These are phyloP conservation scores for Volvariella volvacea DNA, from an alignment of 1,284 basidiomycete species.

Conservation along the genomic window DNA sequence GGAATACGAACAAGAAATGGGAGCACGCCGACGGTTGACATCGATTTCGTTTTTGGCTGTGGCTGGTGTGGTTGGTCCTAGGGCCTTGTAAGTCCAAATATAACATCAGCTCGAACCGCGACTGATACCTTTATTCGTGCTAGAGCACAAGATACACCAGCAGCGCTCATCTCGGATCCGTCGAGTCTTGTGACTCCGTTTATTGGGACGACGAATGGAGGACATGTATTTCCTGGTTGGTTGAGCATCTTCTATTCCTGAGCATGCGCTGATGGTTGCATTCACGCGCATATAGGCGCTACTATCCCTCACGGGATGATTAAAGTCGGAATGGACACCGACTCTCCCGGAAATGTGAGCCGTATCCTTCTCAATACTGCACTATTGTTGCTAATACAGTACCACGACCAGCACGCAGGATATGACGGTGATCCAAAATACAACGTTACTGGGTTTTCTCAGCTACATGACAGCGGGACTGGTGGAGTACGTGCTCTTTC, in stretches of 20 bases:
- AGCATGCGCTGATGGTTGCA: neutral
- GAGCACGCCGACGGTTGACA: too few relatives aligned
- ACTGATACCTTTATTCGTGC: too few relatives aligned
- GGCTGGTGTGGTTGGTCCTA: too few relatives aligned
- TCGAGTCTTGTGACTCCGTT: slow-evolving; percentile 46
- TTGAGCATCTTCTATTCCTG: slow-evolving; percentile 1
- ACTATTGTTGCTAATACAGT: neutral
- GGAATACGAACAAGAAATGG: too few relatives aligned
- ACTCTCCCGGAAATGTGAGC: slow-evolving; percentile 52
- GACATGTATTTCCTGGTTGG: slow-evolving; percentile 56
- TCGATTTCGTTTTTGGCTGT: too few relatives aligned
- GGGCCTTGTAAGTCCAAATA: too few relatives aligned
- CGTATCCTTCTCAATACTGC: neutral
- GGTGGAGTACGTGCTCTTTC: slow-evolving; percentile 36
- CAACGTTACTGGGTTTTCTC: slow-evolving; percentile 55
- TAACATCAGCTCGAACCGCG: too few relatives aligned
- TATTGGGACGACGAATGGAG: slow-evolving; percentile 53
- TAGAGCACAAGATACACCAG: too few relatives aligned
- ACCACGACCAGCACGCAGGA: slow-evolving; percentile 43
- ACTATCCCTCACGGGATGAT: slow-evolving; percentile 64
- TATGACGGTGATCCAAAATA: slow-evolving; percentile 46
- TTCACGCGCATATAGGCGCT: slow-evolving; percentile 34
- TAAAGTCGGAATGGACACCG: slow-evolving; percentile 60
- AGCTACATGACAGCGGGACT: slow-evolving; percentile 56
- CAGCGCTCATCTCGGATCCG: slow-evolving; percentile 25